Conservation (phyloP, 352 stramenopile genomes). For the Sclerospora graminicola region DNA sequence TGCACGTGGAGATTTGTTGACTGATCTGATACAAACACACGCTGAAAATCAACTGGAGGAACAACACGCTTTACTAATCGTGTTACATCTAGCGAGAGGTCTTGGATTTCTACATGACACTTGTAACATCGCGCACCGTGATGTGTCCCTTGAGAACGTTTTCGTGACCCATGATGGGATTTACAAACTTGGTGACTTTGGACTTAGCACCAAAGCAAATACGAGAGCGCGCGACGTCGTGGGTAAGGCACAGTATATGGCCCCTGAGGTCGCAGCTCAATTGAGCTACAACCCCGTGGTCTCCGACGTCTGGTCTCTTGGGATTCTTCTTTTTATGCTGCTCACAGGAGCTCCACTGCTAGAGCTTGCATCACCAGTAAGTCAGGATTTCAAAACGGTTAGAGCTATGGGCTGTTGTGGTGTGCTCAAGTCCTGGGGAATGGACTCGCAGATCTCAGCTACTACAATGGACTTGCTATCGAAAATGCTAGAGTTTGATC, state of each 20-base stretch:
- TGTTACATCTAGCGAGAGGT: constrained; percentile 23
- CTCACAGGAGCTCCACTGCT: constrained; percentile 38
- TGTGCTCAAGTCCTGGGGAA: constrained; percentile 25
- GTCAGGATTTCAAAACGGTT: constrained; percentile 24
- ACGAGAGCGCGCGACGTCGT: constrained; percentile 9
- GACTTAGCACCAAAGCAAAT: constrained; percentile 27
- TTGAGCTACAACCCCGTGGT: constrained; percentile 20
- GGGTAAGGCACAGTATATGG: constrained; percentile 27
- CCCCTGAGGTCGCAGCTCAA: constrained; percentile 21
- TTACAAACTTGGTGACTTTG: constrained; percentile 50
- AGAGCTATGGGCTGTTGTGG: constrained; percentile 16
- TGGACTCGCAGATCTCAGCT: constrained; percentile 12
- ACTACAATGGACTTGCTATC: constrained; percentile 18
- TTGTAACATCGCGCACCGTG: constrained; percentile 29
- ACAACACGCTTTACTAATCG: constrained; percentile 16
- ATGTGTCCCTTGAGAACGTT: constrained; percentile 61
- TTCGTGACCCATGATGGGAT: constrained; percentile 26
- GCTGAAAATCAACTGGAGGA: constrained; percentile 15
- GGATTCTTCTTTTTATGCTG: constrained; percentile 51
- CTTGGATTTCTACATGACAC: constrained; percentile 20
- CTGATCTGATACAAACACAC: constrained; percentile 19
- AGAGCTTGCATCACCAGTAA: constrained; percentile 21
- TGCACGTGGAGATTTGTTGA: constrained; percentile 31
- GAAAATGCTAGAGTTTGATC: constrained; percentile 27
- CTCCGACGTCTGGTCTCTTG: constrained; percentile 47